Evolutionary conservation across 192 early-diverging fungal species (phyloP), one percentile per base, ranked within the genome.

Genomic region (Mortierella alpina): DNA sequence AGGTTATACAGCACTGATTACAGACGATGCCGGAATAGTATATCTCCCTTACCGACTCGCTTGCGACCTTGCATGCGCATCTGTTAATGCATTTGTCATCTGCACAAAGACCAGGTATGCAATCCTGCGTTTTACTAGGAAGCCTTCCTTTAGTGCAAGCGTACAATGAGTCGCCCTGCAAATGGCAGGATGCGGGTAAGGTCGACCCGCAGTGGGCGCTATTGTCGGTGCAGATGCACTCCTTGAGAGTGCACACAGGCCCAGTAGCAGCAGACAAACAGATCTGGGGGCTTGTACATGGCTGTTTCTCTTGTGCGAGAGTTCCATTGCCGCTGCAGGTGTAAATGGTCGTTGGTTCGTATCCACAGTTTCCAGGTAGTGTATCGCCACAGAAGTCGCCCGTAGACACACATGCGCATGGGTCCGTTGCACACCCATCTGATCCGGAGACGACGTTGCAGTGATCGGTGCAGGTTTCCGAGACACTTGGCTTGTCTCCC

Each of bases 331-430:
- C 15, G 6, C 11, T 41, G n/a, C 57, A 59, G 14, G 57, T n/a
- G 57, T 59, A 59, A 7, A 59, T 41, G 42, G 7, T n/a, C 39
- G 11, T 15, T 31, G 57, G 14, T 31, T 42, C 6, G 57, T 59
- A 59, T 7, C 22, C 15, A n/a, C 57, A 59, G 39, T 42, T 59
- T 11, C 13, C 39, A 5, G 57, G 57, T 0, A 59, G 22, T 3
- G 40, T 42, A 7, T n/a, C 15, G 57, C 57, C 57, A 42, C 57
- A 59, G 40, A 3, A n/a, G 57, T 59, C 57, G 15, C 57, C 57
- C 14, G 15, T 12, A 0, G 7, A 17, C 2, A 9, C 17, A n/a
- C 57, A 59, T 11, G 57, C 57, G 22, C 56, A 58, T 4, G 56
- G 56, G 31, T 58, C 56, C 7, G 22, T 1, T 4, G 4, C 5